These are phyloP conservation scores for Nannizziopsis barbatae DNA, from an alignment of 2,329 filamentous ascomycete species.

Conservation along the genomic window DNA sequence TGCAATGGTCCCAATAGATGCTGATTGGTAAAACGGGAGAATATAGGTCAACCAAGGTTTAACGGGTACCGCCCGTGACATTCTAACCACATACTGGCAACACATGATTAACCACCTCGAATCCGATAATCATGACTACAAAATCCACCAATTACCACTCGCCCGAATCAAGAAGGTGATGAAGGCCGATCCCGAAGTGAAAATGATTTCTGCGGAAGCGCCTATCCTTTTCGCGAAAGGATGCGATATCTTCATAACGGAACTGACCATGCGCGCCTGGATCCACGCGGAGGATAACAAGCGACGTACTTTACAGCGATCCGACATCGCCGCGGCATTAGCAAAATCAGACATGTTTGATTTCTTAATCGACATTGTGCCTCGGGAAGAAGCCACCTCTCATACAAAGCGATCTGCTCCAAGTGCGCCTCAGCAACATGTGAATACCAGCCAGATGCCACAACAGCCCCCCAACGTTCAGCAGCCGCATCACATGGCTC, in stretches of 20 bases:
- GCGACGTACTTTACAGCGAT: slow-evolving; percentile 83
- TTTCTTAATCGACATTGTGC: slow-evolving; percentile 97
- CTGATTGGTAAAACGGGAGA: slow-evolving; percentile 8
- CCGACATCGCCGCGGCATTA: slow-evolving; percentile 89
- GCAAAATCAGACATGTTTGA: slow-evolving; percentile 99
- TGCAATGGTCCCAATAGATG: slow-evolving; percentile 15
- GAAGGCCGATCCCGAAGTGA: slow-evolving; percentile 98
- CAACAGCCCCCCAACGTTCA: slow-evolving; percentile 35
- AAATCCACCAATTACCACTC: slow-evolving; percentile 88
- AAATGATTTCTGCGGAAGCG: slow-evolving; percentile 98
- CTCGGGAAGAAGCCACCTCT: slow-evolving; percentile 79
- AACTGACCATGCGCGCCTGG: slow-evolving; percentile 98
- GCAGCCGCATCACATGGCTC: slow-evolving; percentile 46
- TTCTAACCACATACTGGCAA: slow-evolving; percentile 98
- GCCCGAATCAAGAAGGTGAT: slow-evolving; percentile 99
- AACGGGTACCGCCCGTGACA: slow-evolving; percentile 85
- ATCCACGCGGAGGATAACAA: slow-evolving; percentile 99
- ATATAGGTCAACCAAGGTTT: slow-evolving; percentile 84
- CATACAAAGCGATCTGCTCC: slow-evolving; percentile 63
- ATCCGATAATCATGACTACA: slow-evolving; percentile 93
- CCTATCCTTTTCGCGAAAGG: slow-evolving; percentile 97
- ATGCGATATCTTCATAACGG: slow-evolving; percentile 98
- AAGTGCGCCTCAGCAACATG: slow-evolving; percentile 7
- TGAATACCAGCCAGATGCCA: slow-evolving; percentile 28
- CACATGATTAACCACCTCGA: slow-evolving; percentile 94